Conservation (phyloP, 257 asterid genomes). For the Eustoma russellianum region DNA sequence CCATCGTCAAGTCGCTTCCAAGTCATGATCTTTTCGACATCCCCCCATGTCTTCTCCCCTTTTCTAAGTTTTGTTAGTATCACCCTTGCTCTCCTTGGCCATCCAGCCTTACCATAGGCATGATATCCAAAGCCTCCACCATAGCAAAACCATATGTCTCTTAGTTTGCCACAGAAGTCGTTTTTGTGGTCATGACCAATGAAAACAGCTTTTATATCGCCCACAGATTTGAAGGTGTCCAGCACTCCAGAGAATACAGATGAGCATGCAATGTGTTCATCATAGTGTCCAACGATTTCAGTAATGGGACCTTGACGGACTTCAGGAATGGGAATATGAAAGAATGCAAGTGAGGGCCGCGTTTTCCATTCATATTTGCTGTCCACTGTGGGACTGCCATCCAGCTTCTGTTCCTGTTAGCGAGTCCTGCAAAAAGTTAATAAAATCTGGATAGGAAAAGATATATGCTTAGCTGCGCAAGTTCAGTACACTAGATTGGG, state of each 20-base stretch:
- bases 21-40: conserved; percentile 57
- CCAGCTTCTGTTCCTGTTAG: conserved; percentile 46
- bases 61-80: conserved; percentile 62
- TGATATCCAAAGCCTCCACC: conserved; percentile 96
- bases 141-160: conserved; percentile 82
- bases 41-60: conserved; percentile 49
- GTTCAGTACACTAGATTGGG: no score
- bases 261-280: conserved; percentile 67
- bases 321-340: conserved; percentile 97
- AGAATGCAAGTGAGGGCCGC: conserved; percentile 67
- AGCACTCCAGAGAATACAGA: conserved; percentile 61
- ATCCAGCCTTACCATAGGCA: conserved; percentile 81
- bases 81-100: conserved; percentile 65
- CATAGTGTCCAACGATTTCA: conserved; percentile 46
- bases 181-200: conserved; percentile 90
- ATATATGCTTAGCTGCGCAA: no score
- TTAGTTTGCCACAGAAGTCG: conserved; percentile 71
- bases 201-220: conserved; percentile 81
- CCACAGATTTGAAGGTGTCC: conserved; percentile 47
- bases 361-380: conserved; percentile 2
- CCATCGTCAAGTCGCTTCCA: conserved; percentile 79
- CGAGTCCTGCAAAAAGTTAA: conserved; percentile 44
- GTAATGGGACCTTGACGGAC: conserved; percentile 55
- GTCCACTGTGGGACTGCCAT: conserved; percentile 9
- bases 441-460: conserved; percentile 10